Percentiles rank a stretch among this genome's conserved stretches.
Evolutionary conservation across 768 basidiomycete species (phyloP).

Genomic region (Leccinum longicurvipes): DNA sequence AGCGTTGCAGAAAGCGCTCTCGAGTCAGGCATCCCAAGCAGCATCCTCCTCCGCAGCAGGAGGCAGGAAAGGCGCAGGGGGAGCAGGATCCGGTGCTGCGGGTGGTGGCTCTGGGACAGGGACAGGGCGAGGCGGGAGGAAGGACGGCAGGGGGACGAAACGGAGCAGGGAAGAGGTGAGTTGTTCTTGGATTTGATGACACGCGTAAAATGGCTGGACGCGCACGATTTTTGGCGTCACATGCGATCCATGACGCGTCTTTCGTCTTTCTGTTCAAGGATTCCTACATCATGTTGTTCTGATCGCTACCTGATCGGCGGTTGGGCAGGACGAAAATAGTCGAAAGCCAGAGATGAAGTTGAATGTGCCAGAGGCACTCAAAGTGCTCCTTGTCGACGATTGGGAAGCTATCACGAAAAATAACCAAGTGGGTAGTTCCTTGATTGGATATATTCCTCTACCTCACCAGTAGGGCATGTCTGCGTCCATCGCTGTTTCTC

Average conservation of each 20-base stretch:
- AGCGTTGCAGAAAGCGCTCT: slow-evolving; percentile 69
- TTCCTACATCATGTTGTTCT: neutral
- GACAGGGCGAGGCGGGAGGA: slow-evolving; percentile 38
- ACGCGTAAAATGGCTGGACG: neutral
- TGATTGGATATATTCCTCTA: neutral
- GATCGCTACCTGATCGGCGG: neutral
- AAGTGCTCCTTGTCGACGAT: slow-evolving; percentile 88
- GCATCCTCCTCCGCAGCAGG: slow-evolving; percentile 35
- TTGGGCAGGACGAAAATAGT: slow-evolving; percentile 62
- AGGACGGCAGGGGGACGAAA: slow-evolving; percentile 69
- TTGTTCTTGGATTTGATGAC: slow-evolving; percentile 2
- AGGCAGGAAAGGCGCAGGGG: slow-evolving; percentile 23
- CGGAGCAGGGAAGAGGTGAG: slow-evolving; percentile 71
- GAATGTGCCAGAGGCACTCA: slow-evolving; percentile 84
- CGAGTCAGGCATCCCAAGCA: slow-evolving; percentile 41
- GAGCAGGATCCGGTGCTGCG: slow-evolving; percentile 24
- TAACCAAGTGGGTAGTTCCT: slow-evolving; percentile 57
- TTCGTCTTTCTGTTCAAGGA: neutral
- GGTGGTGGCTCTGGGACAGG: slow-evolving; percentile 23
- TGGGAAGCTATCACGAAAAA: slow-evolving; percentile 98
- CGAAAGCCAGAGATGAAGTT: slow-evolving; percentile 90
- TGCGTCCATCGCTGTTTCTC: neutral
- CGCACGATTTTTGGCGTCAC: neutral
- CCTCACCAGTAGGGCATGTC: neutral
- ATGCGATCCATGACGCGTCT: neutral